Conservation (phyloP, 1,284 basidiomycete species). For the Megacollybia platyphylla region DNA sequence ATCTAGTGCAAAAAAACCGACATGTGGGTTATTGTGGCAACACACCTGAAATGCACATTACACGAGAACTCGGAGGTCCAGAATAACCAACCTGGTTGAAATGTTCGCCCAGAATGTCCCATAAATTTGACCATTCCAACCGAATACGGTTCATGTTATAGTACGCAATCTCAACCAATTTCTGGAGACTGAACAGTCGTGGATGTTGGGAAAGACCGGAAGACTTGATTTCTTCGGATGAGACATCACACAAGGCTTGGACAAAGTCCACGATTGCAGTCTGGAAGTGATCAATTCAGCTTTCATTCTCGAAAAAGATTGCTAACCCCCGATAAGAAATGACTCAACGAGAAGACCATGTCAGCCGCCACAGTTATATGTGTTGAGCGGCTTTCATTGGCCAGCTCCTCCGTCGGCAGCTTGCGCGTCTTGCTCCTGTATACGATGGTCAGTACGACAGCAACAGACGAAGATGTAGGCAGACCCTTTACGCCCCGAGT, state of each 20-base stretch:
- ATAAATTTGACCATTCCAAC: constrained; percentile 96
- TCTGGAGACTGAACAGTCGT: constrained; percentile 94
- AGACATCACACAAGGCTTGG: constrained; percentile 90
- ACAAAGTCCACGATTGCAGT: constrained; percentile 98
- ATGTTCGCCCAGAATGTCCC: constrained; percentile 97
- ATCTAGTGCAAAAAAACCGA: constrained; percentile 95
- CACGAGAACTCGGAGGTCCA: neutral
- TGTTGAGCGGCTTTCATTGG: constrained; percentile 92
- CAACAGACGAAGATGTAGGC: constrained; percentile 11
- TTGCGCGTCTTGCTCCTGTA: constrained; percentile 45
- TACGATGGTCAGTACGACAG: neutral
- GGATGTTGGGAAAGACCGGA: constrained; percentile 90
- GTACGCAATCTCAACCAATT: constrained; percentile 98
- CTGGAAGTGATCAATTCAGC: constrained; percentile 24
- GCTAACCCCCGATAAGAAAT: constrained; percentile 86
- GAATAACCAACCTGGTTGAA: constrained; percentile 77
- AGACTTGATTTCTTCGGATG: constrained; percentile 99
- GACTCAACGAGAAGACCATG: constrained; percentile 96
- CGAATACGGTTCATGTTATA: constrained; percentile 99
- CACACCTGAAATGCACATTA: constrained; percentile 51
- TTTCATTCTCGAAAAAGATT: constrained; percentile 5
- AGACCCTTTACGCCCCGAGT: constrained; percentile 70
- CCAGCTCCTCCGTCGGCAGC: constrained; percentile 84
- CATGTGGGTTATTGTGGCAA: constrained; percentile 95
- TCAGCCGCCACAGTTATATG: constrained; percentile 98